Evolutionary conservation across 768 basidiomycete genomes (phyloP), one percentile per base, ranked within the genome.

Genomic region (Russula vinacea): DNA sequence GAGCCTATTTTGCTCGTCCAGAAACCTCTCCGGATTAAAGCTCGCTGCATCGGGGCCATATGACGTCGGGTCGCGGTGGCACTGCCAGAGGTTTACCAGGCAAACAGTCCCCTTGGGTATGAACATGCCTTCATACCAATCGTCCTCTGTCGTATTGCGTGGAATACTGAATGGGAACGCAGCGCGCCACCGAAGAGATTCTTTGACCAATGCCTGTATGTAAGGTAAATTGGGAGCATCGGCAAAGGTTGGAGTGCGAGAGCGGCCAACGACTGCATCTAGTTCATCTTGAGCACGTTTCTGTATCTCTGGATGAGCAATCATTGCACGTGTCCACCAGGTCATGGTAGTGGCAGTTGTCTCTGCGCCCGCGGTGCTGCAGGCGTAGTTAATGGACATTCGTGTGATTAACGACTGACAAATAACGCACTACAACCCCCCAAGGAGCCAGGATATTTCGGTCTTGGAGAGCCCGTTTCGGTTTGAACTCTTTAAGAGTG

Each of bases 81-180:
- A 49, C 7, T 49, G 55, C 65, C 69, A 66, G n/a, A 66, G 16
- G 55, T 75, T 76, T 3, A 67, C 66, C 39, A 75, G 54, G 33
- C 76, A 68, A 1, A 73, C 67, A 1, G 76, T 74, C 13, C 75
- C 77, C 40, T 70, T 73, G 0, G 77, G 77, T 17, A 79, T 76
- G 56, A 71, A 65, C 52, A 62, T 58, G 14, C 67, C 71, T 50
- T 68, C 67, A 50, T 73, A 76, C 52, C 52, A 67, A 51, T 73
- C 71, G 54, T 76, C 75, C 58, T 64, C 54, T 60, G 64, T 56
- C 56, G 61, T 40, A 51, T n/a, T 35, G 26, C 52, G 62, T 11
- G 60, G 55, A 35, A 64, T 1, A 16, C 47, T 29, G 7, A 62
- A 3, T 45, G 60, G 47, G 16, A 62, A 32, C 2, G 33, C 6